Conservation (phyloP, 169 alveolate species). For the Plasmodium gonderi region DNA sequence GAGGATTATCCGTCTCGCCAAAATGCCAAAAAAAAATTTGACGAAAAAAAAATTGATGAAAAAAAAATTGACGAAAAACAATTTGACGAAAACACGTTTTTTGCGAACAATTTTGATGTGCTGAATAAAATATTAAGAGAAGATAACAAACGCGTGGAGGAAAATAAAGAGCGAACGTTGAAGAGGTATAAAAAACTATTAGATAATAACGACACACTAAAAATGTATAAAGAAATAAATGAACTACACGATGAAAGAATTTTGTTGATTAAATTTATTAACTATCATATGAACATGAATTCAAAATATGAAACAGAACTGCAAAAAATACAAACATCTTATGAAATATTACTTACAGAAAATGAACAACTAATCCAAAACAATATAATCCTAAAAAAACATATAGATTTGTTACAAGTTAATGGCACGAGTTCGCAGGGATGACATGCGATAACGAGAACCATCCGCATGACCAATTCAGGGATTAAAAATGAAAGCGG, state of each 20-base stretch:
- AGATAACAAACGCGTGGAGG: not conserved
- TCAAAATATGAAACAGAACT: not conserved
- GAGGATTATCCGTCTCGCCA: too few species aligned
- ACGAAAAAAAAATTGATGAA: too few species aligned
- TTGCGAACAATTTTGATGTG: not conserved
- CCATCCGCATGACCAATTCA: not conserved
- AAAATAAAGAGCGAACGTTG: constrained; percentile 14
- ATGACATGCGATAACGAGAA: not conserved
- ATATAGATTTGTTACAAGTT: not conserved
- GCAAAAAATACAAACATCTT: constrained; percentile 1
- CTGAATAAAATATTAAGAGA: not conserved
- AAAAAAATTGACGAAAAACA: too few species aligned
- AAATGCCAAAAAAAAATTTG: too few species aligned
- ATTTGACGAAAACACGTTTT: not conserved
- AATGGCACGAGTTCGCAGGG: not conserved
- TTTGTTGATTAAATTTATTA: constrained; percentile 23
- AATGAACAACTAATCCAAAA: constrained; percentile 47
- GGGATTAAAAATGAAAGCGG: too few species aligned
- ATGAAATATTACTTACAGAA: constrained; percentile 23
- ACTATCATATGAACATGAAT: constrained; percentile 1
- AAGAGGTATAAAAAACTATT: constrained; percentile 1
- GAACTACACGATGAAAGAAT: constrained; percentile 30
- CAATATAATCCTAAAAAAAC: constrained; percentile 41
- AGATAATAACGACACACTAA: not conserved
- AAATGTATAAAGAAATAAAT: constrained; percentile 8